Percentiles rank a stretch among this genome's conserved stretches.
These are phyloP conservation scores for Medakamo hakoo DNA, from an alignment of 139 green algal genomes.

Conservation along the genomic window DNA sequence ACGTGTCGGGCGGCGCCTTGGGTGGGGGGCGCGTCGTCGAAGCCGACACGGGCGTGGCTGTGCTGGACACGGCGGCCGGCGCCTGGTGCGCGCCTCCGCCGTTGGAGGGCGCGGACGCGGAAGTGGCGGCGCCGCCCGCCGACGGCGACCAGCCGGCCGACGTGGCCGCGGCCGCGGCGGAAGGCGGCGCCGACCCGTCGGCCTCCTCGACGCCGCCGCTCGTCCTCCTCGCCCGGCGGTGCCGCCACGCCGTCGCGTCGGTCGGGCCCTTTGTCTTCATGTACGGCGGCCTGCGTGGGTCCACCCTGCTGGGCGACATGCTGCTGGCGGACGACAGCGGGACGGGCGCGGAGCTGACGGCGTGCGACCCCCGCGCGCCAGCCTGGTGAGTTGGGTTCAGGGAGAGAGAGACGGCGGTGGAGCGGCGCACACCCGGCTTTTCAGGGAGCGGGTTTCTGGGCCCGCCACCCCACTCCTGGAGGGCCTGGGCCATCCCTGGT, in stretches of 20 bases:
- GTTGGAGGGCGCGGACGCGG: too few species aligned
- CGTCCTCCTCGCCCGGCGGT: constrained; percentile 16
- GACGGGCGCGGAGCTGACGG: constrained; percentile 52
- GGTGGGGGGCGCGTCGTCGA: constrained; percentile 92
- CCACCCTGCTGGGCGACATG: constrained; percentile 71
- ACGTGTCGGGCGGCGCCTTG: constrained; percentile 89
- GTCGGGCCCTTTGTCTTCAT: constrained; percentile 87
- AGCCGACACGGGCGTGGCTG: constrained; percentile 50
- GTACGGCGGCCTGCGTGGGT: constrained; percentile 76
- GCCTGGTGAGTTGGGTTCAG: constrained; percentile 26
- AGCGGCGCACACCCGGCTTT: too few species aligned
- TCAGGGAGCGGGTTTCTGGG: constrained; percentile 2
- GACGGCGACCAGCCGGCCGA: constrained; percentile 1
- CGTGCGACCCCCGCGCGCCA: constrained; percentile 57
- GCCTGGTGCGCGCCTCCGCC: constrained; percentile 11
- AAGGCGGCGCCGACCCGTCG: too few species aligned
- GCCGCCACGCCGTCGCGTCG: constrained; percentile 67
- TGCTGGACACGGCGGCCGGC: constrained; percentile 76
- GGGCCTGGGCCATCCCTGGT: too few species aligned
- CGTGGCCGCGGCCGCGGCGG: not conserved
- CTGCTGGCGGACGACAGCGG: constrained; percentile 54
- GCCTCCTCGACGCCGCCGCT: too few species aligned
- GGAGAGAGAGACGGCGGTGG: not conserved
- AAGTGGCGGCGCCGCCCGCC: constrained; percentile 4
- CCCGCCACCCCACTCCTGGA: too few species aligned